These are phyloP conservation scores for Colletotrichum lindemuthianum DNA, from an alignment of 2,329 filamentous ascomycete genomes.

Conservation along the genomic window DNA sequence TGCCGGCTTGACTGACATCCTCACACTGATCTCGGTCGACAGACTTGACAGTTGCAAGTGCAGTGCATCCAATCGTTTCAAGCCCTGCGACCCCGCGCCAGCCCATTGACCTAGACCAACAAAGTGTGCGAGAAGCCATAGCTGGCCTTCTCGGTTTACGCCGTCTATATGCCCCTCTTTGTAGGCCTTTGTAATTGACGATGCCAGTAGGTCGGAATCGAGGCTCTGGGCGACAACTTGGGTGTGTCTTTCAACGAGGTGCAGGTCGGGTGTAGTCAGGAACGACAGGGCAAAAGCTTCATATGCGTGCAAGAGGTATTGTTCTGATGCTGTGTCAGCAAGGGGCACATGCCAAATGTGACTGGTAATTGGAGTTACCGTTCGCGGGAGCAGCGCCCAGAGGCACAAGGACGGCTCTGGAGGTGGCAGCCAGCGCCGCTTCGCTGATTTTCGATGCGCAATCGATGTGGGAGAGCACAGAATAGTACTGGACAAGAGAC, in stretches of 20 bases:
- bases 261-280: conserved; percentile 48
- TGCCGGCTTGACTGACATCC: conserved; percentile 45
- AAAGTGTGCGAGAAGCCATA: conserved; percentile 76
- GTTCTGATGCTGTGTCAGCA: conserved; percentile 1
- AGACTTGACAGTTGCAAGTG: conserved; percentile 64
- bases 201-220: conserved; percentile 52
- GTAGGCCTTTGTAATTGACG: conserved; percentile 52
- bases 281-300: conserved; percentile 51
- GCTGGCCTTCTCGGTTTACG: conserved; percentile 53
- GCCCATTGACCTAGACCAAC: conserved; percentile 63
- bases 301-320: conserved; percentile 42
- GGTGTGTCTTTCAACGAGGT: conserved; percentile 53
- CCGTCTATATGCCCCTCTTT: conserved; percentile 39
- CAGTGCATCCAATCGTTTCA: conserved; percentile 60
- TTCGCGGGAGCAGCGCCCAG: conserved; percentile 34
- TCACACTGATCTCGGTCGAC: conserved; percentile 60
- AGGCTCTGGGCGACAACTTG: conserved; percentile 49
- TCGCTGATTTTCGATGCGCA: conserved; percentile 16
- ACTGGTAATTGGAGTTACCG: neutral
- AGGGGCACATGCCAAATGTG: conserved; percentile 1
- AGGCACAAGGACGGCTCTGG: conserved; percentile 36
- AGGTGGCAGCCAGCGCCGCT: conserved; percentile 36
- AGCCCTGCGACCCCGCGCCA: conserved; percentile 46
- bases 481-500: conserved; percentile 51
- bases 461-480: conserved; percentile 50